A percentile compares a stretch with the other conserved stretches of the same genome.
Evolutionary conservation across 495 filamentous ascomycete species (phyloP).

Genomic region (Coniosporium apollinis): DNA sequence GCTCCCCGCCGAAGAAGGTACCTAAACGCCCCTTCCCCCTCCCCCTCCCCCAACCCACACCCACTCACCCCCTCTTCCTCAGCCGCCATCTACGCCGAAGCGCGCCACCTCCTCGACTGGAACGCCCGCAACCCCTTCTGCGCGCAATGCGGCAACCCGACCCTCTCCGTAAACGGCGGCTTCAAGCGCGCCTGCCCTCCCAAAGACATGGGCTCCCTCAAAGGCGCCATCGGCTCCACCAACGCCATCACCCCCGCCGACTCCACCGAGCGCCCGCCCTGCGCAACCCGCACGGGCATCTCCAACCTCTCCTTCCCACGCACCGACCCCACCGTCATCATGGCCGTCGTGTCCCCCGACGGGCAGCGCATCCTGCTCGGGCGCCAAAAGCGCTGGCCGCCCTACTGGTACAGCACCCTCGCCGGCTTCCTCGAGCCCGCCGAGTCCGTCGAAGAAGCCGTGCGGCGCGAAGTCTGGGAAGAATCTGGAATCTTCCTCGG

Average conservation of each 20-base stretch:
- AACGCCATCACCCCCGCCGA: conserved; percentile 17
- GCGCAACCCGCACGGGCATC: conserved; percentile 56
- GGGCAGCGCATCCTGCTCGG: conserved; percentile 66
- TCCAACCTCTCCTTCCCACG: conserved; percentile 84
- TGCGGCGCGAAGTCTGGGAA: conserved; percentile 90
- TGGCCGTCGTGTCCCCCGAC: conserved; percentile 68
- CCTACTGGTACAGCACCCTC: conserved; percentile 72
- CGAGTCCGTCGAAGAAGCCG: conserved; percentile 87
- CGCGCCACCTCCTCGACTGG: conserved; percentile 84
- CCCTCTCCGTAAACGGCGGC: conserved; percentile 72
- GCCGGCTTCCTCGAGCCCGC: conserved; percentile 93
- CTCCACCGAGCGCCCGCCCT: conserved; percentile 40
- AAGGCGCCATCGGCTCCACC: conserved; percentile 24
- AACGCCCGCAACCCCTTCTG: conserved; percentile 88
- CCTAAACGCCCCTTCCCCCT: conserved; percentile 1
- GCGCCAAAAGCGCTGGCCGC: conserved; percentile 67
- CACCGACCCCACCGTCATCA: conserved; percentile 90
- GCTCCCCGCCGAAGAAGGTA: conserved; percentile 45
- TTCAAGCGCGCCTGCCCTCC: conserved; percentile 84
- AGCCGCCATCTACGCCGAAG: conserved; percentile 87
- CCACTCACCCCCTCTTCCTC: background rate
- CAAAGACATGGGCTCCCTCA: conserved; percentile 39
- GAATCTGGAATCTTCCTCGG: conserved; percentile 75
- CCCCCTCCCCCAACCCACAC: background rate
- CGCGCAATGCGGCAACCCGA: conserved; percentile 67